Evolutionary conservation across 2,329 filamentous ascomycete species (phyloP).

Genomic region (Botryosphaeria dothidea): DNA sequence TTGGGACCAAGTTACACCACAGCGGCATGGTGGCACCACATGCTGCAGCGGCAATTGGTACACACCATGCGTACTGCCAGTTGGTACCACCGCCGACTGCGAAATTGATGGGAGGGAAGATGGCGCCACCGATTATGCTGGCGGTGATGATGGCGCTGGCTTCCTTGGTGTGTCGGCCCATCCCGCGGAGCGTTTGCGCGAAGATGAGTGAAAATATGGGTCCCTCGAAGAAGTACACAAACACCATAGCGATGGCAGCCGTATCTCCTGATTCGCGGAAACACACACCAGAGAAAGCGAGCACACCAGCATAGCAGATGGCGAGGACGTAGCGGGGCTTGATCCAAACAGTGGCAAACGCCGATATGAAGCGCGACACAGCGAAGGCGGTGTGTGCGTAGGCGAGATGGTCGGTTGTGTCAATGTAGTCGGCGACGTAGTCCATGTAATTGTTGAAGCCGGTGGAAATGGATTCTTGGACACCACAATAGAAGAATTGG

Average conservation of each 20-base stretch:
- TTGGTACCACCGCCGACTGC: conserved; percentile 43
- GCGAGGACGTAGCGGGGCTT: conserved; percentile 61
- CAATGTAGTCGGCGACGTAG: conserved; percentile 39
- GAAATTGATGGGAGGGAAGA: conserved; percentile 58
- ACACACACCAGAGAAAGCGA: conserved; percentile 53
- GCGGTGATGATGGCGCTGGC: conserved; percentile 56
- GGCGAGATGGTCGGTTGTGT: conserved; percentile 47
- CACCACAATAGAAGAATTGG: conserved; percentile 63
- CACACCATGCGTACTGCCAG: conserved; percentile 52
- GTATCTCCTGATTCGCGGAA: conserved; percentile 49
- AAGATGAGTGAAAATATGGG: conserved; percentile 62
- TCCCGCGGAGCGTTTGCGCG: conserved; percentile 58
- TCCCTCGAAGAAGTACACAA: conserved; percentile 62
- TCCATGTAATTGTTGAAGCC: conserved; percentile 48
- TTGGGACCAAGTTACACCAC: conserved; percentile 52
- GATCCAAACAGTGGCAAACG: conserved; percentile 54
- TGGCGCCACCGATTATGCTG: conserved; percentile 55
- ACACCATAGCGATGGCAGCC: conserved; percentile 50
- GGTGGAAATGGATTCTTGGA: conserved; percentile 58
- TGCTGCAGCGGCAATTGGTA: conserved; percentile 54
- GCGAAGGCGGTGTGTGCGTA: conserved; percentile 61
- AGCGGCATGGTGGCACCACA: conserved; percentile 55
- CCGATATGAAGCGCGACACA: conserved; percentile 58
- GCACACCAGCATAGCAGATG: conserved; percentile 50
- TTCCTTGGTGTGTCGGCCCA: conserved; percentile 59